Evolutionary conservation across 2,329 filamentous ascomycete genomes (phyloP), one percentile per base, ranked within the genome.

Genomic region (Shiraia sp.): DNA sequence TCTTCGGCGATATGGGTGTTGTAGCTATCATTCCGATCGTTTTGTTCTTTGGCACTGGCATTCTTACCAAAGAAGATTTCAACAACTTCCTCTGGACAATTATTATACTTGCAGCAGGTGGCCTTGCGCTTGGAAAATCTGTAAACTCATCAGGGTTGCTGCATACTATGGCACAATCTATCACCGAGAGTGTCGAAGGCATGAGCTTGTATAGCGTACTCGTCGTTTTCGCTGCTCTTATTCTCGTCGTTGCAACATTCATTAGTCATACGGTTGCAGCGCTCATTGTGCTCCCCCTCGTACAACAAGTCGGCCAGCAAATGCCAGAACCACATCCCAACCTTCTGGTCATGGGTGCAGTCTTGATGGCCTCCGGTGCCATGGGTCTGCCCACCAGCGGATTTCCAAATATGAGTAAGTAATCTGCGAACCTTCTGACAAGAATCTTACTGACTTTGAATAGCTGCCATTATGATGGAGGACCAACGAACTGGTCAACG

Each of bases 1-100:
- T 92, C 0, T 96, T 99, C 62, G 93, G 93, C 40, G 92, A 99
- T 65, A 99, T 99, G 93, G 93, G 93, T 38, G 91, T 99, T 38
- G 88, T 99, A 29, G 95, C 93, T 44, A 95, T 99, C 64, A 90
- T 99, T 47, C 93, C 93, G 5, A 86, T 99, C 36, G 87, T 95
- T 3, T 78, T 96, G 29, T 99, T 99, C 79, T 99, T 99, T 60
- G 93, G 93, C 40, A 91, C 90, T 2, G 93, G 93, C 9, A 92
- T 97, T 54, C 78, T 99, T 23, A 97, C 91, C 34, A 99, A 97
- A 72, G 93, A 97, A 72, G 93, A 99, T 72, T 99, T 99, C 68
- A 99, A 99, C 77, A 99, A 99, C 71, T 99, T 99, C 71, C 86
- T 96, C 27, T 99, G 93, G 93, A 99, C 95, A 14, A 99, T 99